Conservation (phyloP, 495 filamentous ascomycete genomes). For the Talaromyces adpressus region DNA sequence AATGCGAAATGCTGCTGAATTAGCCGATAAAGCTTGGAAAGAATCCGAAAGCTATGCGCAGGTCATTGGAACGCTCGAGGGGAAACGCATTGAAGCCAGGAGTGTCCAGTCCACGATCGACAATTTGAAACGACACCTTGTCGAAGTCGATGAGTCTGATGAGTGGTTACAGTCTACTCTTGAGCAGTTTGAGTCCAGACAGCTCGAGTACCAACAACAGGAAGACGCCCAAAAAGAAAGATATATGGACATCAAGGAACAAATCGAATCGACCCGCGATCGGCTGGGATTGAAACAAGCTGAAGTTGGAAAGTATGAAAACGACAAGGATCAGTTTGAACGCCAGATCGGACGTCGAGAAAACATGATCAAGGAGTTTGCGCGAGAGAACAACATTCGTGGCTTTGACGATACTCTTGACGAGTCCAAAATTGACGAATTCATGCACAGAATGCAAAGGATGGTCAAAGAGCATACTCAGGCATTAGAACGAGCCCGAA, state of each 20-base stretch:
- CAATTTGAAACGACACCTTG: slow-evolving; percentile 60
- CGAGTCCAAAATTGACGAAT: slow-evolving; percentile 63
- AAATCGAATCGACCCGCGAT: slow-evolving; percentile 51
- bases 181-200: slow-evolving; percentile 73
- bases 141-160: slow-evolving; percentile 72
- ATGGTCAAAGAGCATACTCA: slow-evolving; percentile 70
- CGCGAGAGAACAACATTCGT: slow-evolving; percentile 71
- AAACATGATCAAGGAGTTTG: slow-evolving; percentile 68
- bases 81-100: slow-evolving; percentile 64
- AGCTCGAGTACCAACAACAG: slow-evolving; percentile 56
- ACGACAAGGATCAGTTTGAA: slow-evolving; percentile 81
- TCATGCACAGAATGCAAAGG: slow-evolving; percentile 71
- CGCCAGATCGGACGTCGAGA: slow-evolving; percentile 63
- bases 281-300: slow-evolving; percentile 64
- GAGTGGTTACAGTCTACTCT: slow-evolving; percentile 67
- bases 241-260: slow-evolving; percentile 56
- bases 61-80: slow-evolving; percentile 63
- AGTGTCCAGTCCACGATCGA: slow-evolving; percentile 58
- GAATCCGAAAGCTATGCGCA: slow-evolving; percentile 54
- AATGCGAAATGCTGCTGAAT: slow-evolving; percentile 46
- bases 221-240: slow-evolving; percentile 50
- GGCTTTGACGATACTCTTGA: slow-evolving; percentile 76
- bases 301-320: slow-evolving; percentile 77
- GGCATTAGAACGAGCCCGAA: slow-evolving; percentile 63
- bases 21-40: slow-evolving; percentile 52